Conservation (phyloP, 192 early-diverging fungal species). For the Mortierella hygrophila region DNA sequence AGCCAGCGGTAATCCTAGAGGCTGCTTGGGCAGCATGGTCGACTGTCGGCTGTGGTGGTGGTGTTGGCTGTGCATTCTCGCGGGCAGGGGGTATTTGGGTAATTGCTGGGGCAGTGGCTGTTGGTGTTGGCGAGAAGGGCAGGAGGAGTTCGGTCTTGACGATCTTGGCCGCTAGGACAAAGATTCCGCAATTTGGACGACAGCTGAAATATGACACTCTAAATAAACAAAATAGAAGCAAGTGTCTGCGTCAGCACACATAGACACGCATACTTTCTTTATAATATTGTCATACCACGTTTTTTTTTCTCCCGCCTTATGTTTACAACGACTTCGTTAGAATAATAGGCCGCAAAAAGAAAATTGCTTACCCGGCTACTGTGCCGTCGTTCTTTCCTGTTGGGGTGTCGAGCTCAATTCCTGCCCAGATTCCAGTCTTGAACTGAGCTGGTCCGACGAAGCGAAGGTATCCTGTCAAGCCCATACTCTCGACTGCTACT, state of each 20-base stretch:
- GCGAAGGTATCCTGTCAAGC: conserved; percentile 74
- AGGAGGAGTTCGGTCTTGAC: conserved; percentile 32
- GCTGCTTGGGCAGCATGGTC: conserved; percentile 60
- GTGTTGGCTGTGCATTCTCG: conserved; percentile 27
- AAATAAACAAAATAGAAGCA: conserved; percentile 7
- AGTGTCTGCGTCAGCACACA: background rate
- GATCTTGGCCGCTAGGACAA: conserved; percentile 75
- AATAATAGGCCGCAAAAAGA: background rate
- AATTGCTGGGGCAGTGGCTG: conserved; percentile 7
- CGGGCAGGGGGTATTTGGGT: conserved; percentile 22
- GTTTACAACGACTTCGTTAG: background rate
- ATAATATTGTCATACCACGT: conserved; percentile 2
- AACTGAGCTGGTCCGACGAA: conserved; percentile 81
- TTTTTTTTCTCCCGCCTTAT: background rate
- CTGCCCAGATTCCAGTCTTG: conserved; percentile 84
- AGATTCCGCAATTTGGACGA: conserved; percentile 76
- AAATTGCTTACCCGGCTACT: conserved; percentile 69
- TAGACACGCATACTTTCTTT: background rate
- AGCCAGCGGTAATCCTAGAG: conserved; percentile 64
- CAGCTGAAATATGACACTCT: conserved; percentile 81
- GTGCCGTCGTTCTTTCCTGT: conserved; percentile 86
- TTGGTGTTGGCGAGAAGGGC: conserved; percentile 12
- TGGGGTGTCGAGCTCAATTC: conserved; percentile 79
- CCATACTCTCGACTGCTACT: conserved; percentile 75
- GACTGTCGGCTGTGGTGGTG: conserved; percentile 16